Conservation (phyloP, 306 rosid genomes). For the Astragalus glycyphyllos region DNA sequence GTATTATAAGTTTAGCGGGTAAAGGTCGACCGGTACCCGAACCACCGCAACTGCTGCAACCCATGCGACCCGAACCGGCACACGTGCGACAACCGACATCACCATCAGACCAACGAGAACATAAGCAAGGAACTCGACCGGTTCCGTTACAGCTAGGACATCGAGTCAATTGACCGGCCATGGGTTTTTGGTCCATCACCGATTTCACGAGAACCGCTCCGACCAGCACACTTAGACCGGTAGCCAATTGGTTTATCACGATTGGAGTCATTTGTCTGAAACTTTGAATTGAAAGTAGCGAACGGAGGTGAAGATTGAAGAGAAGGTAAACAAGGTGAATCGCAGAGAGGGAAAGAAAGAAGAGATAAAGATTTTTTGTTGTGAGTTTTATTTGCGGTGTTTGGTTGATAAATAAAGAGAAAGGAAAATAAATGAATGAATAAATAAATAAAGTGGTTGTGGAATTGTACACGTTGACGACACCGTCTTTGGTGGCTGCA, state of each 20-base stretch:
- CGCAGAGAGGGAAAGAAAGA: not conserved
- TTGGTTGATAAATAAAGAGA: constrained; percentile 23
- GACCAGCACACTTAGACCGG: constrained; percentile 84
- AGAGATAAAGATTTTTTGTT: not conserved
- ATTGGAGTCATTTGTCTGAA: constrained; percentile 55
- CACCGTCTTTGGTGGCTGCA: constrained; percentile 53
- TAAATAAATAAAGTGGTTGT: constrained; percentile 55
- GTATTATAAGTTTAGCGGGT: constrained; percentile 64
- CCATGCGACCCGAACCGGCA: constrained; percentile 83
- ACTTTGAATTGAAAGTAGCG: not conserved
- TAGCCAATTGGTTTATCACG: constrained; percentile 77
- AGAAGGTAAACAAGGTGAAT: not conserved
- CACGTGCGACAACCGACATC: constrained; percentile 84
- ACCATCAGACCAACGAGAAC: constrained; percentile 93
- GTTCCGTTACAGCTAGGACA: constrained; percentile 87
- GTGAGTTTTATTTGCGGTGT: constrained; percentile 2
- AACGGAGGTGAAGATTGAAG: not conserved
- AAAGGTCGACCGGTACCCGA: constrained; percentile 86
- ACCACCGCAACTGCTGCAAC: constrained; percentile 85
- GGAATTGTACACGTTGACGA: constrained; percentile 70
- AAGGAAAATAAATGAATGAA: not conserved
- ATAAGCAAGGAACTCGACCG: constrained; percentile 81
- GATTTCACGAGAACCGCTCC: constrained; percentile 86
- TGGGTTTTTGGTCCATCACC: constrained; percentile 79
- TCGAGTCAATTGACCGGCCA: constrained; percentile 82